A percentile compares a stretch with the other conserved stretches of the same genome.
Evolutionary conservation across 2,329 filamentous ascomycete species (phyloP).

Genomic region (Aureobasidium sp.): DNA sequence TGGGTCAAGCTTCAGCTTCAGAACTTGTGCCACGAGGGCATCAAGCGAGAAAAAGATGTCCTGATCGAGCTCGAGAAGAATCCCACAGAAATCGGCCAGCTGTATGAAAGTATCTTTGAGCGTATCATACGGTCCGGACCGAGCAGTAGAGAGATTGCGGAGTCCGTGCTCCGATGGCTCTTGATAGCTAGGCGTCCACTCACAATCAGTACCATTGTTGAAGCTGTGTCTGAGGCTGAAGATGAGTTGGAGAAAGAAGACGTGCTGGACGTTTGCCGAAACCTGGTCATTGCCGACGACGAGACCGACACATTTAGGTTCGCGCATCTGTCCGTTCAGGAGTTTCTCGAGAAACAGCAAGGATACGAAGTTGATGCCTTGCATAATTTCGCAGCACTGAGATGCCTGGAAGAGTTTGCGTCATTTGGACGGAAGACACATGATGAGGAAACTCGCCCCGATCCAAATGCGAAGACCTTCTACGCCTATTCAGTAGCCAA

Average conservation of each 20-base stretch:
- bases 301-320: background rate
- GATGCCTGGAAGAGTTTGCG: background rate
- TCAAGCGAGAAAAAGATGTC: background rate
- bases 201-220: background rate
- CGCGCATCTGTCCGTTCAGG: background rate
- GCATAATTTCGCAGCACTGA: background rate
- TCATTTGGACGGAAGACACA: no score
- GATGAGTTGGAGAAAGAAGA: background rate
- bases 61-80: background rate
- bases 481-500: background rate
- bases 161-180: background rate
- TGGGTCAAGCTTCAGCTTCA: background rate
- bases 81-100: background rate
- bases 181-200: background rate
- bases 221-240: background rate
- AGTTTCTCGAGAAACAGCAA: background rate
- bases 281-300: background rate
- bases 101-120: background rate
- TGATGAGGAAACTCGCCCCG: background rate
- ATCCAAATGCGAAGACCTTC: background rate
- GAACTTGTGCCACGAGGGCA: background rate
- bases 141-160: background rate
- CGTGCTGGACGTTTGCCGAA: background rate
- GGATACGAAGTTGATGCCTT: background rate
- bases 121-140: background rate